phyloP scores from a whole-genome alignment of 495 filamentous ascomycete species.

The Aspergillus sclerotiicarbonarius region DNA sequence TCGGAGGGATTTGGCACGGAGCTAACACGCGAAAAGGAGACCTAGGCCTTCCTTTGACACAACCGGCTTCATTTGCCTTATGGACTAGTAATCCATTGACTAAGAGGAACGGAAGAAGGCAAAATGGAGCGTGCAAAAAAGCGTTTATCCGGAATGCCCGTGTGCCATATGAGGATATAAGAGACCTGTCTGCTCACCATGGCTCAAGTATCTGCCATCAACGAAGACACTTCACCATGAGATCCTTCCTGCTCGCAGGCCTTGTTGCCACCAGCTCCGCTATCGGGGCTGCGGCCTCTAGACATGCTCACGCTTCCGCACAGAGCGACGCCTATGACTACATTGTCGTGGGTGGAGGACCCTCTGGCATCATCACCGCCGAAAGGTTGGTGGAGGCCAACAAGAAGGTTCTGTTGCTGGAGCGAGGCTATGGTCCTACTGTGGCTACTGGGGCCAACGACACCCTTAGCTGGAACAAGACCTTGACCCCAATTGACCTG shows the following conservation, averaged over 20 bases:
- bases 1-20: not conserved
- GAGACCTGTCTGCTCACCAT: not conserved
- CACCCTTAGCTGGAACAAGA: slow-evolving; percentile 28
- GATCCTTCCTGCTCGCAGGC: not conserved
- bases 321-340: slow-evolving; percentile 53
- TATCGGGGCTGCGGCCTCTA: not conserved
- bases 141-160: not conserved
- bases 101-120: not conserved
- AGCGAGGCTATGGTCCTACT: slow-evolving; percentile 34
- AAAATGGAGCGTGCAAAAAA: not conserved
- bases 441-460: slow-evolving; percentile 30
- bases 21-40: not conserved
- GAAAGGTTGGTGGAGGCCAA: slow-evolving; percentile 63
- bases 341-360: slow-evolving; percentile 37
- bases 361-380: slow-evolving; percentile 48
- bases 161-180: not conserved
- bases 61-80: not conserved
- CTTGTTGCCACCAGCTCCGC: slow-evolving; percentile 1
- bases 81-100: not conserved
- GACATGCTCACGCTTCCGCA: not conserved
- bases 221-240: not conserved
- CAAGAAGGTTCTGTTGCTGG: slow-evolving; percentile 41
- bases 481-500: slow-evolving; percentile 73
- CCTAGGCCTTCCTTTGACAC: not conserved
- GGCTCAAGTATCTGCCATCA: not conserved